A percentile compares a stretch with the other conserved stretches of the same genome.
Evolutionary conservation across 345 rosid genomes (phyloP).

Genomic region (Eucalyptus victrix): DNA sequence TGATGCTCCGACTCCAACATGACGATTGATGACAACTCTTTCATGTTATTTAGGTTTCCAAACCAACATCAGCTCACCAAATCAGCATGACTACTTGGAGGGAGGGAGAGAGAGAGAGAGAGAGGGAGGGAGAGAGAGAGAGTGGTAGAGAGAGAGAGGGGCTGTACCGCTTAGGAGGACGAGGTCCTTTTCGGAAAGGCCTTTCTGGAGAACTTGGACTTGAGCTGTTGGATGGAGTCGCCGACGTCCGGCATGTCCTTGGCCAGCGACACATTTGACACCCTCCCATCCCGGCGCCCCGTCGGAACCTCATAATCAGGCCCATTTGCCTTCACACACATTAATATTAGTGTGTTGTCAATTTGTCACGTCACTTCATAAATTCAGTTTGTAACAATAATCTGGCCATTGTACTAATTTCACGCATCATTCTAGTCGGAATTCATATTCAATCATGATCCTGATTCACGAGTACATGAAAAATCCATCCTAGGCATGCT

Average conservation of each 20-base stretch:
- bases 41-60: too few relatives aligned
- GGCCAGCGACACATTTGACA: slow-evolving; percentile 41
- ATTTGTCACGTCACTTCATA: neutral
- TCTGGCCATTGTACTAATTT: neutral
- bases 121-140: neutral
- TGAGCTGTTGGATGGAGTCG: slow-evolving; percentile 48
- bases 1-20: too few relatives aligned
- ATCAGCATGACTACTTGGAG: neutral
- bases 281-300: slow-evolving; percentile 63
- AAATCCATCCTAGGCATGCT: neutral
- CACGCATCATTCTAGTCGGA: neutral
- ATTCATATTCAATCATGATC: neutral
- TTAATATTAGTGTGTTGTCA: neutral
- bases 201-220: slow-evolving; percentile 44
- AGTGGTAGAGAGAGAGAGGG: neutral
- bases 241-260: slow-evolving; percentile 53
- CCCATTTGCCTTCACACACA: slow-evolving; percentile 36
- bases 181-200: slow-evolving; percentile 54
- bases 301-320: slow-evolving; percentile 62
- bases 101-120: neutral
- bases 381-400: neutral
- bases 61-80: neutral
- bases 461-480: neutral
- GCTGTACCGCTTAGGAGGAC: slow-evolving; percentile 59
- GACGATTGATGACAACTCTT: too few relatives aligned